Evolutionary conservation across 768 basidiomycete species (phyloP).

Genomic region (Sistotremastrum niveocremeum): DNA sequence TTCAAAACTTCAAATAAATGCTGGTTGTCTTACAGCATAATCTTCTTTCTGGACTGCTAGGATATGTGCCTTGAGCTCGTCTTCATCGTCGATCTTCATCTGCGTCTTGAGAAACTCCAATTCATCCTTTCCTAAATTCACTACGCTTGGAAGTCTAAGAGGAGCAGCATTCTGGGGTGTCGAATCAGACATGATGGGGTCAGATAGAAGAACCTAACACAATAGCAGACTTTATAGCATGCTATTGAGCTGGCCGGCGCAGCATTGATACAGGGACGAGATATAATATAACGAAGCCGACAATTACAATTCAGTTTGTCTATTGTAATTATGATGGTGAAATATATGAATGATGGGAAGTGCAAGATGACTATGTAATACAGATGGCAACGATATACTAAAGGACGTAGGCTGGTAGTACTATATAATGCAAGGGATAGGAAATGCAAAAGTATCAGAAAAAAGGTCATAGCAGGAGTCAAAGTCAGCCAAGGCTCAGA

Average conservation of each 20-base stretch:
- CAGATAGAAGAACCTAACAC: too few species aligned
- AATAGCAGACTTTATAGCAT: too few species aligned
- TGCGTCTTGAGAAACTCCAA: slow-evolving; percentile 9
- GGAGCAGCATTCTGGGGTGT: background rate
- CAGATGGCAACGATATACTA: background rate
- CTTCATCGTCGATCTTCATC: slow-evolving; percentile 18
- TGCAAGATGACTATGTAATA: too few species aligned
- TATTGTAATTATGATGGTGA: too few species aligned
- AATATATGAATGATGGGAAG: too few species aligned
- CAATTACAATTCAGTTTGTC: too few species aligned
- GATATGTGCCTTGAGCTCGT: slow-evolving; percentile 18
- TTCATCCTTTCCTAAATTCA: slow-evolving; percentile 8
- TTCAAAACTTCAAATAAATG: background rate
- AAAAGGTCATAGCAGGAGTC: background rate
- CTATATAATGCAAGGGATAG: background rate
- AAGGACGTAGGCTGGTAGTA: background rate
- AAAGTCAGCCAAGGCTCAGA: slow-evolving; percentile 32
- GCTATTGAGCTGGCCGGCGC: too few species aligned
- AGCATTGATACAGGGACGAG: too few species aligned
- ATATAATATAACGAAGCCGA: too few species aligned
- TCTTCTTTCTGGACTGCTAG: slow-evolving; percentile 16
- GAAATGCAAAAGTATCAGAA: background rate
- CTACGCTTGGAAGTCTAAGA: background rate
- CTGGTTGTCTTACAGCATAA: slow-evolving; percentile 11
- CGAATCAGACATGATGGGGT: too few species aligned